Evolutionary conservation across 1,284 basidiomycete species (phyloP), one percentile per base, ranked within the genome.

Genomic region (Fomitopsis schrenkii): DNA sequence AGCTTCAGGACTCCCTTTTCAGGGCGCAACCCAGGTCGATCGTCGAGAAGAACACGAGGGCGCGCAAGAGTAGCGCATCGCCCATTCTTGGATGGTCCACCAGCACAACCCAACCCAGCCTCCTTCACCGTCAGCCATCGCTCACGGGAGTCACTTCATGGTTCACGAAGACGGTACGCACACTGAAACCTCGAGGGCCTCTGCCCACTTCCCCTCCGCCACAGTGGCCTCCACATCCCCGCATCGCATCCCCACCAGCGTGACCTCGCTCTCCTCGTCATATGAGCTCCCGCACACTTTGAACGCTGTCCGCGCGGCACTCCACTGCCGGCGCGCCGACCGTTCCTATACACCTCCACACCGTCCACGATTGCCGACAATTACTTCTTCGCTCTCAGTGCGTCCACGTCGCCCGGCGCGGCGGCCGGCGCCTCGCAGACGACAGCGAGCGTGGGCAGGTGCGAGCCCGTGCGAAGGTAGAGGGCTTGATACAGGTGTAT

Each of bases 41-140:
- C 22, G 60, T 59, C 14, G 66, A 40, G 53, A 69, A 66, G 3
- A 65, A 33, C 0, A 64, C 53, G 12, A 61, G 30, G 9, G 59
- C 65, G 10, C 58, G 59, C 10, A 66, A 45, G 12, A 53, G 36
- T 57, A 64, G 54, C 6, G 59, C 65, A 8, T 64, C 59, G 28
- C 55, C 33, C 17, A 48, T 42, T 19, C 55, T 52, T 3, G 60
- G 46, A 14, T 41, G 8, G 7, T 60, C 40, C 1, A 14, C 42
- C 26, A 63, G 26, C 14, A 66, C 22, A 22, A 22, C 22, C 22
- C 41, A n/a, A 38, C 15, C 17, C 60, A 63, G 19, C 41, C 8
- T 33, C 30, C 22, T 53, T 17, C 12, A 17, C 40, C n/a, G 40
- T 17, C 15, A 12, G 57, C 17, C 17, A 35, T 8, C 17, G 40